phyloP scores from a whole-genome alignment of 306 rosid genomes.

The Rosa persica region DNA sequence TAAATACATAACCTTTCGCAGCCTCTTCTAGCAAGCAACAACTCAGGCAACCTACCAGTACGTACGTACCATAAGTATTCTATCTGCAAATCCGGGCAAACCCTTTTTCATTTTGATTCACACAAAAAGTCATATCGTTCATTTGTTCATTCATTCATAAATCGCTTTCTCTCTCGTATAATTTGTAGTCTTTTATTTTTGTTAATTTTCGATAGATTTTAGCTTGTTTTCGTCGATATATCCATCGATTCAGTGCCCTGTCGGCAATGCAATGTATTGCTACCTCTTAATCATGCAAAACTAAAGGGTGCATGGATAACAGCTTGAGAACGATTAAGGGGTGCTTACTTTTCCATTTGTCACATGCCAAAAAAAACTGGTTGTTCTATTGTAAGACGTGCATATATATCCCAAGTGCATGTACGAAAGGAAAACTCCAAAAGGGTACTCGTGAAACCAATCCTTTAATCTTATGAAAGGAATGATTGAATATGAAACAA shows the following conservation, averaged over 20 bases:
- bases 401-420: background rate
- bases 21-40: constrained; percentile 1
- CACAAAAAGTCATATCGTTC: background rate
- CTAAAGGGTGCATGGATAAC: constrained; percentile 3
- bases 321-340: constrained; percentile 32
- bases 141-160: constrained; percentile 19
- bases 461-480: background rate
- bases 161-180: constrained; percentile 26
- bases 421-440: constrained; percentile 2
- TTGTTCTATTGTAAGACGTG: background rate
- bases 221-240: constrained; percentile 34
- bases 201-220: background rate
- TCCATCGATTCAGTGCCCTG: background rate
- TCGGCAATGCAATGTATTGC: constrained; percentile 9
- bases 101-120: constrained; percentile 14
- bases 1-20: constrained; percentile 13
- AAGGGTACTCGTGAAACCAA: background rate
- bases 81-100: constrained; percentile 31
- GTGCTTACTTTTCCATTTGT: constrained; percentile 46
- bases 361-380: constrained; percentile 36
- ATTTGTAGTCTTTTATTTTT: background rate
- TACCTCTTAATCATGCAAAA: constrained; percentile 43
- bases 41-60: constrained; percentile 3
- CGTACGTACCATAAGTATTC: constrained; percentile 14
- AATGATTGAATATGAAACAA: background rate